Evolutionary conservation across 306 rosid genomes (phyloP).

Genomic region (Purshia tridentata): DNA sequence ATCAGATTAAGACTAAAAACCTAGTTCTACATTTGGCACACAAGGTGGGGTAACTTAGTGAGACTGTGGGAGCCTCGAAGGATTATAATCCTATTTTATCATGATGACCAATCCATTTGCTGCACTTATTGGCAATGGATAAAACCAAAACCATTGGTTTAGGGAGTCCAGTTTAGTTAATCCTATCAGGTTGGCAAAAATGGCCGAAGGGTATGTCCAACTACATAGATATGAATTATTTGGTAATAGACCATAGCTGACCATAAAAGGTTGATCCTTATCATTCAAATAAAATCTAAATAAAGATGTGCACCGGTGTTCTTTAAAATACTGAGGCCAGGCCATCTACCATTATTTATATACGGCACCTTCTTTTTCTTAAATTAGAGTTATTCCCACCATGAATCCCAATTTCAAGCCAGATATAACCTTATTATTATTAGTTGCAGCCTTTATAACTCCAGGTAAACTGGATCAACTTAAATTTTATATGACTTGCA

Average conservation of each 20-base stretch:
- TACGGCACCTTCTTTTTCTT: background rate
- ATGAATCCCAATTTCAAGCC: background rate
- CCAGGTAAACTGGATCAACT: background rate
- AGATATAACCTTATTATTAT: background rate
- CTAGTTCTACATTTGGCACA: background rate
- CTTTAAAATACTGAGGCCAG: background rate
- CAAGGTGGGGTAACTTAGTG: background rate
- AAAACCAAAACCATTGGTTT: background rate
- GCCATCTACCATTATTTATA: background rate
- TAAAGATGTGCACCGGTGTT: background rate
- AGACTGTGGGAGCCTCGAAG: background rate
- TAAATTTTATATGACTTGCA: background rate
- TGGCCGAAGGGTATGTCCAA: background rate
- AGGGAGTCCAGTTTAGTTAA: background rate
- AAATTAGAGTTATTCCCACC: background rate
- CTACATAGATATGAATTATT: background rate
- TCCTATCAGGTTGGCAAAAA: conserved; percentile 2
- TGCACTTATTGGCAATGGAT: background rate
- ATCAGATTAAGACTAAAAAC: background rate
- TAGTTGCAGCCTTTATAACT: background rate
- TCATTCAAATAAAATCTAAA: background rate
- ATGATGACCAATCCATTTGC: background rate
- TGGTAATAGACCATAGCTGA: background rate
- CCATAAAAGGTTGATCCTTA: background rate
- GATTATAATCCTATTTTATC: background rate